Evolutionary conservation across 2,329 filamentous ascomycete genomes (phyloP), one percentile per base, ranked within the genome.

Genomic region (Dendrostoma leiphaemia): DNA sequence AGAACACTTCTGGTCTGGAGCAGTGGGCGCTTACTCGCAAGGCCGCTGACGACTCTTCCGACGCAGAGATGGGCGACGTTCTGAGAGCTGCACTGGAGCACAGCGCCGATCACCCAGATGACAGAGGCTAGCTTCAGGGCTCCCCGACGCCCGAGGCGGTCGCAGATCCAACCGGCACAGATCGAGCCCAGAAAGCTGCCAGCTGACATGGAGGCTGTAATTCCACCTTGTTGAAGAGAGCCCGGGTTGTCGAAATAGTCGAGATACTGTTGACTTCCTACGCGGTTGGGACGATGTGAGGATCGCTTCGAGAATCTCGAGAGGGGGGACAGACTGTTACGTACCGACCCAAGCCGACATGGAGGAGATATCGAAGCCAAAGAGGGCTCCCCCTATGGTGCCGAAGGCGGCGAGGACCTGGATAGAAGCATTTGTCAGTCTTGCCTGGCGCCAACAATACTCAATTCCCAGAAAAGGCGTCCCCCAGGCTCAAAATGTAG

Each of bases 311-410:
- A n/a, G n/a, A n/a, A n/a, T n/a, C n/a, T n/a, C n/a, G n/a, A n/a
- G n/a, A n/a, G n/a, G n/a, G n/a, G 23, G 19, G 17, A 12, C 32
- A 26, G 13, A 12, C 26, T 6, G 19, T n/a, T 15, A 48, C 45
- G n/a, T 26, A 48, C 45, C 45, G 31, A 91, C 75, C 23, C 85
- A 82, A 43, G 81, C 83, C 34, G 82, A 85, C 86, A 91, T 90
- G 40, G 85, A 88, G 53, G 81, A 83, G 63, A 91, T 90, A 71
- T 91, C 89, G 66, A 91, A 91, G 62, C 89, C 89, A 64, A 91
- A 91, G 24, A 91, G 75, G 23, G 81, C 83, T 66, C 87, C 87
- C 61, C 86, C 86, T 74, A 77, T 37, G 6, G 28, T 46, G 52
- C 56, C 56, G 40, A 51, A 51, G 48, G 29, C 45, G 32, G 45